Conservation (phyloP, 2,329 filamentous ascomycete species). For the Aphanocladium album region DNA sequence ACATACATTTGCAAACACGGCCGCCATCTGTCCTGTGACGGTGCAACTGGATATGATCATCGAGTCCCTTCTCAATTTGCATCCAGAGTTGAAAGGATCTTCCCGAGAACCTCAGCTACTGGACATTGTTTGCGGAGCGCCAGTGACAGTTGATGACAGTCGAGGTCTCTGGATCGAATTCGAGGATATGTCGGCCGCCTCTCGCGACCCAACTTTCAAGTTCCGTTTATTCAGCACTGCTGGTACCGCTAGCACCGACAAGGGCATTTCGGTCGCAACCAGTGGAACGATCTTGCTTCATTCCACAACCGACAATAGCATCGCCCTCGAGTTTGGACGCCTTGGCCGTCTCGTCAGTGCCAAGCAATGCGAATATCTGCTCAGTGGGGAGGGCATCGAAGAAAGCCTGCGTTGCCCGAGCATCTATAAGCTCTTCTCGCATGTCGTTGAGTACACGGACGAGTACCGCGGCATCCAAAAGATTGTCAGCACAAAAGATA, state of each 20-base stretch:
- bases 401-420: too few species aligned
- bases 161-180: background rate
- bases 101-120: background rate
- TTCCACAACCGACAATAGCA: background rate
- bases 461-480: conserved; percentile 9
- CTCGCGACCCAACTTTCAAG: too few species aligned
- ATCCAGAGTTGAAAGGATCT: background rate
- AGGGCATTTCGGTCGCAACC: background rate
- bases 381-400: conserved; percentile 15
- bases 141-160: background rate
- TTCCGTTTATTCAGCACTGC: background rate
- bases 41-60: conserved; percentile 27
- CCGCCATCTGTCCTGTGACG: conserved; percentile 34
- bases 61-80: conserved; percentile 22
- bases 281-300: background rate
- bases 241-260: background rate
- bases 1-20: conserved; percentile 36
- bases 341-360: background rate
- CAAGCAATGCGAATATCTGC: background rate
- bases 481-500: conserved; percentile 25
- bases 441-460: background rate
- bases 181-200: background rate
- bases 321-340: background rate
- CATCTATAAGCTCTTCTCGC: background rate
- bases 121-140: background rate